Evolutionary conservation across 768 basidiomycete species (phyloP).

Genomic region (Trametes sanguinea): DNA sequence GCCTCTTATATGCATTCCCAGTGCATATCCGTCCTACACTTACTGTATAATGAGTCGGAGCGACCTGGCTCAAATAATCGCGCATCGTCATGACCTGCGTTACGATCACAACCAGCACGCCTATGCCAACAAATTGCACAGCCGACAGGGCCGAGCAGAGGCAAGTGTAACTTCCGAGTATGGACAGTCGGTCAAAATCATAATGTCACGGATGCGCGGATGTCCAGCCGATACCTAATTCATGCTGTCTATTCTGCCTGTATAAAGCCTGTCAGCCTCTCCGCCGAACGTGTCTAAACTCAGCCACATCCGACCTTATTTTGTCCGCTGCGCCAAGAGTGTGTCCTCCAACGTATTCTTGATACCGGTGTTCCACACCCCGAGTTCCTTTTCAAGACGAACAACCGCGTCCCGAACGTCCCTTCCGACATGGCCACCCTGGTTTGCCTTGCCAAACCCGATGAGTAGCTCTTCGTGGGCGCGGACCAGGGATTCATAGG

Average conservation of each 20-base stretch:
- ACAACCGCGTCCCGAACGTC: constrained; percentile 62
- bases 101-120: too few relatives aligned
- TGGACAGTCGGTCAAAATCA: too few relatives aligned
- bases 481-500: constrained; percentile 61
- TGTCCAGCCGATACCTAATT: too few relatives aligned
- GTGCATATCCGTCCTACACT: background rate
- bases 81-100: too few relatives aligned
- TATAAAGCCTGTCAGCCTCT: too few relatives aligned
- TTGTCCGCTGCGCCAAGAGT: background rate
- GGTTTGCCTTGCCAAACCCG: constrained; percentile 71
- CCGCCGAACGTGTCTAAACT: background rate
- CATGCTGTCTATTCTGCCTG: too few relatives aligned
- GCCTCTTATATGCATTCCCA: background rate
- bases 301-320: background rate
- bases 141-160: too few relatives aligned
- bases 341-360: constrained; percentile 55
- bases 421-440: constrained; percentile 71
- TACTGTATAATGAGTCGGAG: too few relatives aligned
- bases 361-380: constrained; percentile 66
- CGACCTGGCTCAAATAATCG: too few relatives aligned
- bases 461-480: constrained; percentile 63
- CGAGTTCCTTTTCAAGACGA: constrained; percentile 70
- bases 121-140: too few relatives aligned
- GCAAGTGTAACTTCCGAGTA: too few relatives aligned
- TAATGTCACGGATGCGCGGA: too few relatives aligned